Evolutionary conservation across 1,284 basidiomycete species (phyloP).

Genomic region (Pyrrhoderma lamaoense): DNA sequence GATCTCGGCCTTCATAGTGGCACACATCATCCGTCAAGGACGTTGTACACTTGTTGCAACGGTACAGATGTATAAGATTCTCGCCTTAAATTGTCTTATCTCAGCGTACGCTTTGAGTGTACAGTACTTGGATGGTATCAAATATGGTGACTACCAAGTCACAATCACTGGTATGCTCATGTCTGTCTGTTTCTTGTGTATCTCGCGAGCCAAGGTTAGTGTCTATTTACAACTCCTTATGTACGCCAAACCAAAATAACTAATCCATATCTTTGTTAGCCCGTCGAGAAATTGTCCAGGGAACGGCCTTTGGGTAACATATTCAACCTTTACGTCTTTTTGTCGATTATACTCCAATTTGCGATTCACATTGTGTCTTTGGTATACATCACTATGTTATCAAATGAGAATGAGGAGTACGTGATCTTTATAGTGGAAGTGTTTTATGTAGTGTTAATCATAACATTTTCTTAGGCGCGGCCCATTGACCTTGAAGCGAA

Average conservation of each 20-base stretch:
- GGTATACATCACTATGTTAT: conserved; percentile 85
- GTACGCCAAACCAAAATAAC: background rate
- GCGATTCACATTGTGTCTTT: conserved; percentile 83
- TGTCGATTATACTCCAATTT: conserved; percentile 88
- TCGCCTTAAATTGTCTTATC: conserved; percentile 92
- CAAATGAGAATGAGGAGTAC: conserved; percentile 73
- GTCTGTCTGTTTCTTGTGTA: conserved; percentile 96
- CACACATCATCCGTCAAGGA: conserved; percentile 93
- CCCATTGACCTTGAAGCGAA: conserved; percentile 89
- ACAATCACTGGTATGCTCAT: conserved; percentile 92
- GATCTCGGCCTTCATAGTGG: conserved; percentile 46
- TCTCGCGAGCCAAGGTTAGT: conserved; percentile 88
- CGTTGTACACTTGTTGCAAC: conserved; percentile 95
- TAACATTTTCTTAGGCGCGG: conserved; percentile 45
- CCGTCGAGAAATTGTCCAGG: conserved; percentile 84
- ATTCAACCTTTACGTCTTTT: conserved; percentile 89
- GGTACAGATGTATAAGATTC: conserved; percentile 98
- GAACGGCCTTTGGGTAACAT: conserved; percentile 91
- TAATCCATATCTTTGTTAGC: conserved; percentile 36
- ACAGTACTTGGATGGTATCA: conserved; percentile 95
- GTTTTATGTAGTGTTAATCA: background rate
- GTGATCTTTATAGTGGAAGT: conserved; percentile 28
- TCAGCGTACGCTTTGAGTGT: conserved; percentile 94
- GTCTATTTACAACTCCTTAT: background rate
- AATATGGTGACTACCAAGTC: conserved; percentile 95